A percentile compares a stretch with the other conserved stretches of the same genome.
These are phyloP conservation scores for Gossypium sturtianum DNA, from an alignment of 345 rosid species.

Conservation along the genomic window DNA sequence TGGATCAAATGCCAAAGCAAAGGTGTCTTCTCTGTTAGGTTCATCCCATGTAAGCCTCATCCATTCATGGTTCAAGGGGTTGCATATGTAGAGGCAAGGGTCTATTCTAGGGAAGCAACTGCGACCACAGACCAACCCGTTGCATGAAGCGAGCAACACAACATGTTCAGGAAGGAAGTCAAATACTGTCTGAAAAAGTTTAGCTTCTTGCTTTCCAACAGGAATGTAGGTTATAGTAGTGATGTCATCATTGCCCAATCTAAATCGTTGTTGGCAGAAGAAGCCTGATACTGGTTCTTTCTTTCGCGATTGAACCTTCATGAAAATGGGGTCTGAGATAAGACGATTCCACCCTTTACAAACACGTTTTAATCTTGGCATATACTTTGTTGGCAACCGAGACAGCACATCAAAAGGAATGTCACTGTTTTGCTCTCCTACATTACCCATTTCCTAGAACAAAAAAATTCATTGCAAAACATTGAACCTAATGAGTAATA, in stretches of 20 bases:
- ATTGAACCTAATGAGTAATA: background rate
- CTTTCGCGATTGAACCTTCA: constrained; percentile 21
- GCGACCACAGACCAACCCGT: constrained; percentile 33
- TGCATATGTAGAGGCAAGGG: constrained; percentile 34
- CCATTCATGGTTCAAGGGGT: constrained; percentile 36
- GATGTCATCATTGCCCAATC: constrained; percentile 20
- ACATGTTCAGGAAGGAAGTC: constrained; percentile 36
- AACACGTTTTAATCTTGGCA: constrained; percentile 25
- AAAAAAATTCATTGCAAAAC: background rate
- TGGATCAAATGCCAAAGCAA: constrained; percentile 36
- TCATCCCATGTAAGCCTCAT: constrained; percentile 23
- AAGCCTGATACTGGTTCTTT: constrained; percentile 31
- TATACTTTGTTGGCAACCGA: constrained; percentile 26
- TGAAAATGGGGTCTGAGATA: constrained; percentile 24
- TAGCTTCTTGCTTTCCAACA: constrained; percentile 10
- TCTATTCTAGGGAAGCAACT: constrained; percentile 26
- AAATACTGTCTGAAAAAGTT: constrained; percentile 16
- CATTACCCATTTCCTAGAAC: background rate
- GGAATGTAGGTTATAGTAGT: constrained; percentile 29
- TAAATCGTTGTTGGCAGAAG: constrained; percentile 28
- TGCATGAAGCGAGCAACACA: constrained; percentile 32
- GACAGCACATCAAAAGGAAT: constrained; percentile 30
- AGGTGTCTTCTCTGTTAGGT: constrained; percentile 17
- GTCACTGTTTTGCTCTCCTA: constrained; percentile 13
- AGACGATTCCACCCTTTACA: constrained; percentile 30